These are phyloP conservation scores for Cercospora nicotianae DNA, from an alignment of 2,329 filamentous ascomycete genomes.

Conservation along the genomic window DNA sequence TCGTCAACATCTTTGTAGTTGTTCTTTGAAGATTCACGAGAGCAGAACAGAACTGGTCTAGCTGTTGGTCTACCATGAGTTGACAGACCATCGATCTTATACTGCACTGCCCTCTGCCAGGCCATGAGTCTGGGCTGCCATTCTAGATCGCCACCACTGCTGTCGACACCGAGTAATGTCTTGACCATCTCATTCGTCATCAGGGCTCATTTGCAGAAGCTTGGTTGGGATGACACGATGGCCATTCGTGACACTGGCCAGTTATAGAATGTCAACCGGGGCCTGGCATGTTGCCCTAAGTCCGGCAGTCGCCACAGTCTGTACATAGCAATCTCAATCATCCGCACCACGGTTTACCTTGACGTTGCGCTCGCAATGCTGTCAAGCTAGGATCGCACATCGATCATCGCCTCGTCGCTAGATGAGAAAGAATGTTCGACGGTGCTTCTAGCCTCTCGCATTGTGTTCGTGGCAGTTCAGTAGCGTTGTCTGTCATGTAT, in stretches of 20 bases:
- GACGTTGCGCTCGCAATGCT: not conserved
- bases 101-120: not conserved
- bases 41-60: not conserved
- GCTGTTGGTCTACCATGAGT: not conserved
- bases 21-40: not conserved
- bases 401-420: not conserved
- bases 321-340: not conserved
- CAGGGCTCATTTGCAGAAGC: not conserved
- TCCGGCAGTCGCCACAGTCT: not conserved
- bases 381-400: not conserved
- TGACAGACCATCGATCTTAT: not conserved
- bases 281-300: not conserved
- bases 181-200: not conserved
- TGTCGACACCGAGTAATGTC: not conserved
- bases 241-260: not conserved
- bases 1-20: not conserved
- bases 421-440: not conserved
- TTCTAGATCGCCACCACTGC: not conserved
- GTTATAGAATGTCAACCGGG: not conserved
- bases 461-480: not conserved
- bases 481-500: not conserved
- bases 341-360: not conserved
- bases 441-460: not conserved
- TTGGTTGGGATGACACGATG: not conserved
- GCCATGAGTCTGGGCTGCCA: not conserved